Conservation (phyloP, 2,329 filamentous ascomycete species). For the Botrytis paeoniae region DNA sequence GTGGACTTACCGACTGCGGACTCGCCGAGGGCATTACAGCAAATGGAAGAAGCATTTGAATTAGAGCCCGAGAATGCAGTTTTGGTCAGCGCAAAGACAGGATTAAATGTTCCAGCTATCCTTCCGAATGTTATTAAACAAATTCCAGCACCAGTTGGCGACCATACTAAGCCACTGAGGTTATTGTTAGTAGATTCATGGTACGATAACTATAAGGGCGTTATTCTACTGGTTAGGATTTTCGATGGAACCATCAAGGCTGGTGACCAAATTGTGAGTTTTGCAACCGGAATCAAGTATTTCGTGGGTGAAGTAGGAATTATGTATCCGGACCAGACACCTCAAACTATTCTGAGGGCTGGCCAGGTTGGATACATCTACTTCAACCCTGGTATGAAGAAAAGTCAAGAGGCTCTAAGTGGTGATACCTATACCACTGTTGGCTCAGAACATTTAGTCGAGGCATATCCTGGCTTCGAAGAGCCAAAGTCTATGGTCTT, state of each 20-base stretch:
- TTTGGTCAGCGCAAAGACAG: constrained; percentile 89
- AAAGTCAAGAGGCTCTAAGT: constrained; percentile 89
- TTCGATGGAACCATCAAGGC: constrained; percentile 84
- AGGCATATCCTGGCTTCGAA: constrained; percentile 86
- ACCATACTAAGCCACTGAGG: constrained; percentile 68
- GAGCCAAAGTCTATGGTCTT: constrained; percentile 99
- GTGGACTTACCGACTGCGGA: constrained; percentile 90
- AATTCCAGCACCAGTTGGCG: constrained; percentile 77
- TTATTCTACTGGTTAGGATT: constrained; percentile 83
- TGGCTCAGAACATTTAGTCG: constrained; percentile 70
- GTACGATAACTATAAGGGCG: constrained; percentile 95
- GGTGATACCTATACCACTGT: constrained; percentile 91
- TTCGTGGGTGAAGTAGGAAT: constrained; percentile 95
- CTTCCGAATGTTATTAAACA: constrained; percentile 81
- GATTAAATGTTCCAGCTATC: constrained; percentile 78
- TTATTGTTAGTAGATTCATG: constrained; percentile 94
- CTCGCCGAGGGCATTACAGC: constrained; percentile 76
- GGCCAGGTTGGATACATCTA: constrained; percentile 95
- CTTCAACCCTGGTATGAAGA: constrained; percentile 99
- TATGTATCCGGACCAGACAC: constrained; percentile 84
- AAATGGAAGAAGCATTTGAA: constrained; percentile 85
- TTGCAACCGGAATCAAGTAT: constrained; percentile 86
- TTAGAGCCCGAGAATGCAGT: constrained; percentile 72
- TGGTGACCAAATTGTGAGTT: constrained; percentile 82
- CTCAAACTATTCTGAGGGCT: constrained; percentile 75